Base-by-base conservation (phyloP, 2,329 filamentous ascomycete genomes). In the Hymenoscyphus fructigenus region DNA sequence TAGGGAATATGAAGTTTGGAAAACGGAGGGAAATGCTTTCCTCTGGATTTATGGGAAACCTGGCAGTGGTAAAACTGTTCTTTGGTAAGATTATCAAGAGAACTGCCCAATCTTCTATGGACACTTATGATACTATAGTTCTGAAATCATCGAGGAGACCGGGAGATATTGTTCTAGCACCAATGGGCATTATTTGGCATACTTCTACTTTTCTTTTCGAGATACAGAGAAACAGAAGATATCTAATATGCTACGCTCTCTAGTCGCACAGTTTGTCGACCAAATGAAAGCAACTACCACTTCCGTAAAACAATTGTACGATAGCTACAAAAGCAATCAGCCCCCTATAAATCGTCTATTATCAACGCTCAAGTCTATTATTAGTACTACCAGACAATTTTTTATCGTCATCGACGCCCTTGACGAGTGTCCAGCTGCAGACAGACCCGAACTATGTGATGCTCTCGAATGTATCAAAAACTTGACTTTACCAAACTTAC, bases 141-240 rank as follows among this genome's bases (percentile, higher is more conserved):
- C 78, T 41, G 74, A 76, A 56, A 60, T 72, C 50, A 12, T 65
- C 29, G 28, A 28, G 15, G 20, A 32, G 5, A 28, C 29, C 14
- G 3, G 56, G 12, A n/a, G 28, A 32, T 34, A 32, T 10, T 23
- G 28, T 15, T 7, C 28, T 9, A 29, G 14, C 14, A 17, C 32
- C 32, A 15, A 32, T 58, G 2, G 4, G 14, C 6, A 58, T 32
- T 57, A 28, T 50, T 26, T 32, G 20, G 26, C 47, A 0, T 78
- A 75, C 64, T 79, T 79, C 68, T 80, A 74, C 69, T 79, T 79
- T 60, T 72, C 74, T 2, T 79, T 78, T 66, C 74, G 72, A 34
- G 76, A 79, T 44, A 34, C 66, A 0, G 47, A 36, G 15, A 79
- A 79, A 50, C 76, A 78, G 61, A 64, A 72, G 20, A 29, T 63